Evolutionary conservation across 305 asterid species (phyloP).

Genomic region (Striga hermonthica): DNA sequence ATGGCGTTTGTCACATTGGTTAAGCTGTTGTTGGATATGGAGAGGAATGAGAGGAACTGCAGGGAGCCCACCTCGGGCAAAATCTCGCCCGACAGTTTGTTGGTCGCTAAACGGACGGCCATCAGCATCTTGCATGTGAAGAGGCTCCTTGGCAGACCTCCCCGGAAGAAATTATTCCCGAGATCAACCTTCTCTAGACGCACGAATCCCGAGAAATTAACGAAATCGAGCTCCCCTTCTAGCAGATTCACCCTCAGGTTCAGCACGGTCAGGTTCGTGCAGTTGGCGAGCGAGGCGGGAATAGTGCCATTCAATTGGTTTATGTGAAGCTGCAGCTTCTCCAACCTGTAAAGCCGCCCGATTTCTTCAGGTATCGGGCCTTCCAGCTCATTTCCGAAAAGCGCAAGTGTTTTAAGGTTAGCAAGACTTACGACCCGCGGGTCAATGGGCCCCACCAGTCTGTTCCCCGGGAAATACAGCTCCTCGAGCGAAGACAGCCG

Average conservation of each 20-base stretch:
- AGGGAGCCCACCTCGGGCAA: conserved; percentile 48
- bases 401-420: conserved; percentile 52
- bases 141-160: conserved; percentile 65
- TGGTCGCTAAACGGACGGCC: conserved; percentile 76
- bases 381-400: conserved; percentile 58
- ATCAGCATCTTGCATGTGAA: conserved; percentile 63
- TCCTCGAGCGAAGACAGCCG: conserved; percentile 48
- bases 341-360: conserved; percentile 63
- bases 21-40: conserved; percentile 79
- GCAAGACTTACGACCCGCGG: conserved; percentile 46
- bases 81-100: conserved; percentile 61
- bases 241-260: conserved; percentile 70
- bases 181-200: conserved; percentile 64
- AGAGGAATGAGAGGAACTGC: conserved; percentile 68
- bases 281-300: conserved; percentile 69
- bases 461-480: conserved; percentile 63
- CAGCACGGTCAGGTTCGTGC: conserved; percentile 59
- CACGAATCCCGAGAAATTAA: conserved; percentile 64
- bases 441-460: conserved; percentile 53
- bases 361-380: conserved; percentile 66
- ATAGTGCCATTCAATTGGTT: conserved; percentile 66
- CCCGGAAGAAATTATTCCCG: conserved; percentile 69
- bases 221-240: conserved; percentile 62
- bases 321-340: conserved; percentile 66
- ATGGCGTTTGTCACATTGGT: conserved; percentile 62